Evolutionary conservation across 805 yeast species (phyloP), one percentile per base, ranked within the genome.

Genomic region (Torulaspora franciscae): DNA sequence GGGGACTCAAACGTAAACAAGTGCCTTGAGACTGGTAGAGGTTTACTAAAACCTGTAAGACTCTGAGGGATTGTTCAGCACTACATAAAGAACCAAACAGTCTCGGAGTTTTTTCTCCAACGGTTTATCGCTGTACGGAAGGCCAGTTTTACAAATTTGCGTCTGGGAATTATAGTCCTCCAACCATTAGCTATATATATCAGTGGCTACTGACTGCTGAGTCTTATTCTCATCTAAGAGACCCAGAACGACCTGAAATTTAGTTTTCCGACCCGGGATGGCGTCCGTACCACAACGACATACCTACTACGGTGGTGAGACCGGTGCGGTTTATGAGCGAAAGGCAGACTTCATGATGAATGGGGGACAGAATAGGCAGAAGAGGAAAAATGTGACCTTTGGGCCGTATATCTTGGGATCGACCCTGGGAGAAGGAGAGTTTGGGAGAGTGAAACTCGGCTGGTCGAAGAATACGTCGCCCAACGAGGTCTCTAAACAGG

Each of bases 361-460:
- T 39, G 40, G 42, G 28, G 39, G 38, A 10, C 45, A 25, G 22
- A 35, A 37, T 19, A 48, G 45, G 24, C 37, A 37, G 9, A 50
- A 68, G 3, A 79, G 77, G 50, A 72, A 84, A 51, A 89, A 84
- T 60, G 82, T 84, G 15, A 76, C 95, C 32, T 90, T 93, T 62
- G 99, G 99, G 22, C 81, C 86, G 10, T 93, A 90, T 59, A 78
- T 86, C 17, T 74, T 93, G 6, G 99, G 98, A 2, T 82, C 95
- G 10, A 91, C 99, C 0, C 70, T 93, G 10, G 99, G 99, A 27
- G 96, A 93, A 68, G 99, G 99, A 39, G 99, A 93, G 62, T 93
- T 93, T 66, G 99, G 99, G 47, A 91, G 93, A 66, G 99, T 93
- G 47, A 93, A 91, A 64, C 72, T 93, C 17, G 98, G 97, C 10